Evolutionary conservation across 148 eudicot genomes (phyloP), one percentile per base, ranked within the genome.

Genomic region (Oxyria digyna): DNA sequence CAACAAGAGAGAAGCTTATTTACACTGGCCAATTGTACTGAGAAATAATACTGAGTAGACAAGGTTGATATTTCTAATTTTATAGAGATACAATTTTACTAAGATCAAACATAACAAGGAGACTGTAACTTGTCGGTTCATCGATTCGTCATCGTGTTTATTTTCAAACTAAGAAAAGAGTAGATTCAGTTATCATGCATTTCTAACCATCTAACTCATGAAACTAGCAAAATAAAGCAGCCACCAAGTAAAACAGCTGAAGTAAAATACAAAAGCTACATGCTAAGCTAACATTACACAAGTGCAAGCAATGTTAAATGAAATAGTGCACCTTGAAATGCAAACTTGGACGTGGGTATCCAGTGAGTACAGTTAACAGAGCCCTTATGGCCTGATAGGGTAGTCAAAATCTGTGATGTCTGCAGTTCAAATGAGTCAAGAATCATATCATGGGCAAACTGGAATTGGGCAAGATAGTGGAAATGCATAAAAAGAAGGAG

Each of bases 281-380:
- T 15, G 8, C 9, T 27, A 29, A 27, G 20, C 9, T 27, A 59
- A 59, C 52, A 26, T 38, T 38, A 3, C 26, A 10, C 20, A 54
- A 23, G 26, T 10, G 24, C 57, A 52, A 50, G 15, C 62, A 8
- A 69, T 41, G 43, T 15, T 18, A 67, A 31, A 49, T 29, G n/a
- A 71, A 74, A 65, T 3, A 75, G 71, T 27, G 71, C 77, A 86
- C 97, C 93, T 89, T 71, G 81, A 52, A 84, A 89, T 14, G 91
- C 89, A 75, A 87, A 89, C 80, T 92, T 92, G 38, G 71, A 67
- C 74, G 74, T 78, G 26, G 97, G 97, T 69, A 92, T 81, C 97
- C 97, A 92, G 49, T 81, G 78, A 57, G 97, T 92, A 78, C 96
- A 92, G 64, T 89, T 92, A 15, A 92, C 97, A 62, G 87, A 77